These are phyloP conservation scores for Linum tenue DNA, from an alignment of 345 rosid species.

Conservation along the genomic window DNA sequence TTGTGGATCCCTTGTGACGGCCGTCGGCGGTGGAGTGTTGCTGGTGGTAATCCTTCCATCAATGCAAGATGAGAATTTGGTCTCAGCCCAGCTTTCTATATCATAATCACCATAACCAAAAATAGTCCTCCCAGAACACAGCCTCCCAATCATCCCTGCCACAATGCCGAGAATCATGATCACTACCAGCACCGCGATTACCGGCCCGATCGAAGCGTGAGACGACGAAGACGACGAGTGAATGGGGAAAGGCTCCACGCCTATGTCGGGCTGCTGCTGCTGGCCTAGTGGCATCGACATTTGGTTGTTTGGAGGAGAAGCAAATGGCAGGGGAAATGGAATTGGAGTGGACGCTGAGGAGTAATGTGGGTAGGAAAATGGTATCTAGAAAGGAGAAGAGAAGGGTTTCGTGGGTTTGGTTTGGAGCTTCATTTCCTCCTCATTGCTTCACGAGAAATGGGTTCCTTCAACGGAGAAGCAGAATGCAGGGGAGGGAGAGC, in stretches of 20 bases:
- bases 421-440: not conserved
- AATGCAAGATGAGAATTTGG: slow-evolving; percentile 57
- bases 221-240: slow-evolving; percentile 13
- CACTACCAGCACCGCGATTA: slow-evolving; percentile 45
- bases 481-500: not conserved
- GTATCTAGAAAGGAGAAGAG: not conserved
- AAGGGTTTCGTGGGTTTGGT: not conserved
- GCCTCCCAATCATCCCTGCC: slow-evolving; percentile 54
- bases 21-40: slow-evolving; percentile 11
- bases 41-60: slow-evolving; percentile 49
- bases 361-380: not conserved
- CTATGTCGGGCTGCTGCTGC: not conserved
- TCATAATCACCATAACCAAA: slow-evolving; percentile 54
- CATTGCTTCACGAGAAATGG: not conserved
- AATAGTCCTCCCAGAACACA: slow-evolving; percentile 59
- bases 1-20: not conserved
- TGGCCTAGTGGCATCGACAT: not conserved
- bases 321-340: not conserved
- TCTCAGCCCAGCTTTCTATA: slow-evolving; percentile 67
- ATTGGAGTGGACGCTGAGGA: not conserved
- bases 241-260: slow-evolving; percentile 18
- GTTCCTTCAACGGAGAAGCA: not conserved
- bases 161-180: slow-evolving; percentile 34
- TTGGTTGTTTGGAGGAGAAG: not conserved
- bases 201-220: slow-evolving; percentile 41